Conservation (phyloP, 139 green algal genomes). For the Monoraphidium neglectum region DNA sequence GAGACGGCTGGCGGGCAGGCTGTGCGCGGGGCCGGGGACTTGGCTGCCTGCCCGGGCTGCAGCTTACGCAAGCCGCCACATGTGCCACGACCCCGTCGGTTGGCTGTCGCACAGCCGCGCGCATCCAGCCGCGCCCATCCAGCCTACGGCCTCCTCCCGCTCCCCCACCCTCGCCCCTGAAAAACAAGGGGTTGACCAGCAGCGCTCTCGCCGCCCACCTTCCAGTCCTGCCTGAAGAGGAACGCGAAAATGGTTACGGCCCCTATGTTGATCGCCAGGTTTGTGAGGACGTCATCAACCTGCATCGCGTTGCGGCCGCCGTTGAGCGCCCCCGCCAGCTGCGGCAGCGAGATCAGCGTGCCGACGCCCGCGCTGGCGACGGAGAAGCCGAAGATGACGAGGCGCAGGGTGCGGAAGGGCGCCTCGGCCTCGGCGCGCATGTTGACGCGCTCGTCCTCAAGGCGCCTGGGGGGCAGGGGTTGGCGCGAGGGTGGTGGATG, state of each 20-base stretch:
- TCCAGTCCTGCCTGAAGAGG: conserved; percentile 41
- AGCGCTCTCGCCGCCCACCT: conserved; percentile 10
- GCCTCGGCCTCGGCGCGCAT: conserved; percentile 70
- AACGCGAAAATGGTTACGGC: conserved; percentile 48
- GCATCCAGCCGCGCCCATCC: too few species aligned
- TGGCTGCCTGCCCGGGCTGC: too few species aligned
- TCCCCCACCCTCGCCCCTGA: too few species aligned
- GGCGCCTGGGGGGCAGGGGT: conserved; percentile 38
- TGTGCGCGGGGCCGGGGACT: too few species aligned
- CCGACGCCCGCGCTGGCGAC: conserved; percentile 53
- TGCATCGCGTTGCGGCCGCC: conserved; percentile 56
- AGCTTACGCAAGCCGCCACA: too few species aligned
- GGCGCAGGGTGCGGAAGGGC: conserved; percentile 46
- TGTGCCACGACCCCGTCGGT: too few species aligned
- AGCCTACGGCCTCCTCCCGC: too few species aligned
- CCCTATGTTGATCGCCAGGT: conserved; percentile 73
- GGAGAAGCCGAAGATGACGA: conserved; percentile 76
- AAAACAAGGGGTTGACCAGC: too few species aligned
- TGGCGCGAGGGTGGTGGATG: too few species aligned
- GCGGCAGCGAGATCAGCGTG: conserved; percentile 53
- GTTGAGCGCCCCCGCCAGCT: conserved; percentile 65
- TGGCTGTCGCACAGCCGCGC: background rate
- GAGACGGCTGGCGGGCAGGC: too few species aligned
- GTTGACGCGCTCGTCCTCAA: conserved; percentile 36
- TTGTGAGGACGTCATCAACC: conserved; percentile 53